Conservation (phyloP, 2,329 filamentous ascomycete genomes). For the Fusarium musae region DNA sequence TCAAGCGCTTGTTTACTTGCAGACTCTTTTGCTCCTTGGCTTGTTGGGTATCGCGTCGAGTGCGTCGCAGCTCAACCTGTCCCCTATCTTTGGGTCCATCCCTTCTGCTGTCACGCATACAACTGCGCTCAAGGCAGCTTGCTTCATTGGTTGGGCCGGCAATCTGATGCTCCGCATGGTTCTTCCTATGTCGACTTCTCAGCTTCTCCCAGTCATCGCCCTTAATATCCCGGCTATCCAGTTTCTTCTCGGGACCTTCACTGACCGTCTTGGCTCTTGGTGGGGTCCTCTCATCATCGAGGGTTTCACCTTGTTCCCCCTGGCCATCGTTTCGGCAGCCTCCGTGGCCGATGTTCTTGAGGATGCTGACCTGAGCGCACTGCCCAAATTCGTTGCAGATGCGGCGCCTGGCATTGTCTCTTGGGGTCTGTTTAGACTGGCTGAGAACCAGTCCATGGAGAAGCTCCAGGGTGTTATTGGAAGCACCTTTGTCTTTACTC, state of each 20-base stretch:
- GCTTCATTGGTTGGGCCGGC: conserved; percentile 77
- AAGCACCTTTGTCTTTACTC: conserved; percentile 71
- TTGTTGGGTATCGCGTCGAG: conserved; percentile 70
- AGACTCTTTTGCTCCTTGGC: conserved; percentile 45
- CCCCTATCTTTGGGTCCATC: conserved; percentile 89
- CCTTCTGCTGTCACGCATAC: conserved; percentile 79
- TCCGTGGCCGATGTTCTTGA: conserved; percentile 74
- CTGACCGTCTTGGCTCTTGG: conserved; percentile 71
- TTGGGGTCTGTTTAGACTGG: conserved; percentile 71
- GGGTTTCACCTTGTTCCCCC: conserved; percentile 75
- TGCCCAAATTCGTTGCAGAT: conserved; percentile 69
- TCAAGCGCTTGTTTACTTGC: conserved; percentile 55
- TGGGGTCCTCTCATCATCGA: conserved; percentile 83
- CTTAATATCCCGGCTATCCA: conserved; percentile 80
- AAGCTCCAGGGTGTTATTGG: conserved; percentile 66
- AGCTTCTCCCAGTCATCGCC: conserved; percentile 77
- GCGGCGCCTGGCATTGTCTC: conserved; percentile 73
- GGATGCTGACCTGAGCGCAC: conserved; percentile 63
- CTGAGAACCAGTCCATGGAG: conserved; percentile 54
- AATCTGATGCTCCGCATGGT: conserved; percentile 64
- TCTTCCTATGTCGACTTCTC: conserved; percentile 60
- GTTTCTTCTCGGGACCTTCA: conserved; percentile 75
- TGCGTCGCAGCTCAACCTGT: conserved; percentile 79
- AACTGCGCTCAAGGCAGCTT: conserved; percentile 71
- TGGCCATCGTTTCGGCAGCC: conserved; percentile 72